These are phyloP conservation scores for Xerocomus spinulosus DNA, from an alignment of 768 basidiomycete genomes.

Conservation along the genomic window DNA sequence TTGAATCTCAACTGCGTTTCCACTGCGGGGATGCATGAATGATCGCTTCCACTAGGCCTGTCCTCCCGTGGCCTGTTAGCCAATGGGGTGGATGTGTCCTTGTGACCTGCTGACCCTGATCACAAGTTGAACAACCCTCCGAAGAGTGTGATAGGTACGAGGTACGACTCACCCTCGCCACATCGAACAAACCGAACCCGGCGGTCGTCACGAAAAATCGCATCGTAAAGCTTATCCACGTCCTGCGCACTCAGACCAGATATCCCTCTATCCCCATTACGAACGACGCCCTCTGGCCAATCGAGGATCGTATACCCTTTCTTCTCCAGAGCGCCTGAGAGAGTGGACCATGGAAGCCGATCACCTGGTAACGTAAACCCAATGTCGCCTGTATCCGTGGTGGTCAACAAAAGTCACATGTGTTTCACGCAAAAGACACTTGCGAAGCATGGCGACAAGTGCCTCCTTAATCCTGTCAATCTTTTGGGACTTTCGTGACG, in stretches of 20 bases:
- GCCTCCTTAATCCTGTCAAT: neutral
- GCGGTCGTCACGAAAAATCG: neutral
- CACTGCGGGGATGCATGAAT: too few relatives aligned
- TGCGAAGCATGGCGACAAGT: conserved; percentile 9
- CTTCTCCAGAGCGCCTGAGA: neutral
- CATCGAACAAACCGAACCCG: neutral
- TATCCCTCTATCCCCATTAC: neutral
- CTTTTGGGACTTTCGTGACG: neutral
- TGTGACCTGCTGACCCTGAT: too few relatives aligned
- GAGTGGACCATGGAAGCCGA: conserved; percentile 1
- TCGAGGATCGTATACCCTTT: neutral
- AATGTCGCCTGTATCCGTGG: neutral
- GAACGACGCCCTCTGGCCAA: neutral
- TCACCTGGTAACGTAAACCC: neutral
- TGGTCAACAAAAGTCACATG: neutral
- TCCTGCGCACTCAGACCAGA: neutral
- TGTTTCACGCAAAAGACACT: neutral
- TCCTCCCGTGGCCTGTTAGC: too few relatives aligned
- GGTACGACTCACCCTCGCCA: neutral
- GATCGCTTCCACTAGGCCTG: neutral
- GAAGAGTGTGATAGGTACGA: neutral
- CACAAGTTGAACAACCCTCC: neutral
- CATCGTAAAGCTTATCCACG: neutral
- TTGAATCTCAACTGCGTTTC: conserved; percentile 1
- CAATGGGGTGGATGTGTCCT: too few relatives aligned